These are phyloP conservation scores for Syncephalastrum monosporum DNA, from an alignment of 371 early-diverging fungal genomes.

Conservation along the genomic window DNA sequence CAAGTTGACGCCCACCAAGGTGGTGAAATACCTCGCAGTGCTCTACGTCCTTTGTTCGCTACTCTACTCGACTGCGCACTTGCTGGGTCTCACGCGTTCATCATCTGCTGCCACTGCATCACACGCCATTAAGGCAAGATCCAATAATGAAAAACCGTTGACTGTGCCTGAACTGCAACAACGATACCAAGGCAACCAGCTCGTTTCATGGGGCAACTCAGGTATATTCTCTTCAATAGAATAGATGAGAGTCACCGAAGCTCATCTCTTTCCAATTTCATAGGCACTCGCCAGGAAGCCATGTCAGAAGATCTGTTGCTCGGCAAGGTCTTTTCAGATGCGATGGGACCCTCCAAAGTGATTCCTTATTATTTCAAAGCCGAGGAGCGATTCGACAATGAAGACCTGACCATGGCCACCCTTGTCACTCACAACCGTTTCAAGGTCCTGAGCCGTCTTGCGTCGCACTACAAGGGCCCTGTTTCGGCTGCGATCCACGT, in stretches of 20 bases:
- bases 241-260: too few relatives aligned
- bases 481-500: slow-evolving; percentile 67
- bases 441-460: slow-evolving; percentile 45
- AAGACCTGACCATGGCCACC: slow-evolving; percentile 61
- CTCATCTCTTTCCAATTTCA: background rate
- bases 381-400: slow-evolving; percentile 37
- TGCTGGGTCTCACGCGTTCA: slow-evolving; percentile 17
- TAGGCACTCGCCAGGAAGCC: slow-evolving; percentile 9
- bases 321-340: slow-evolving; percentile 56
- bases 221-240: slow-evolving; percentile 6
- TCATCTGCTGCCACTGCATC: slow-evolving; percentile 1
- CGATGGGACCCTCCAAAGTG: slow-evolving; percentile 61
- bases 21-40: slow-evolving; percentile 23
- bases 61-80: slow-evolving; percentile 30
- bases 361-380: slow-evolving; percentile 59
- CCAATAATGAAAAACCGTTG: slow-evolving; percentile 8
- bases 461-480: slow-evolving; percentile 55
- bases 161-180: slow-evolving; percentile 22
- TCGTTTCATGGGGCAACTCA: slow-evolving; percentile 22
- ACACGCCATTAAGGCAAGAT: background rate
- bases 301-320: slow-evolving; percentile 50
- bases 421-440: slow-evolving; percentile 56
- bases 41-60: slow-evolving; percentile 27
- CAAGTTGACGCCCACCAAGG: slow-evolving; percentile 10
- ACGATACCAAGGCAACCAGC: slow-evolving; percentile 23